Evolutionary conservation across 495 filamentous ascomycete species (phyloP), one percentile per base, ranked within the genome.

Genomic region (Physcia stellaris): DNA sequence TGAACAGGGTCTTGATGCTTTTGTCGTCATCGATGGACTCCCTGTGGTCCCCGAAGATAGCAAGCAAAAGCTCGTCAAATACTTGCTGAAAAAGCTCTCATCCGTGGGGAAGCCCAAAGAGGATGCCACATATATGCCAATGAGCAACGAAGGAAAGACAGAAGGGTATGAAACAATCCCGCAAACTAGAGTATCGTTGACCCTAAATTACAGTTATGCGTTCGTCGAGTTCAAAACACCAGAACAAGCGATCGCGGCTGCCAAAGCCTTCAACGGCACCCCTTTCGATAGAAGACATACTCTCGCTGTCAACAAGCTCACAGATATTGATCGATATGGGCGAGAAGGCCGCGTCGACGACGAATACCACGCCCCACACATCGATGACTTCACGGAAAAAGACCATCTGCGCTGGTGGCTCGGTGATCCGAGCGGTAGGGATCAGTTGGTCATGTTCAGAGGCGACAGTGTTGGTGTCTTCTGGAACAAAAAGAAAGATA

Each of bases 221-320:
- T 95, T 98, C 56, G 86, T 96, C 37, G 90, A 98, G 60, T 98
- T 86, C 59, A 76, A 87, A 32, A 85, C 84, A n/a, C 68, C 87
- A 35, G 85, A 83, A 53, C 86, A 95, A 62, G 90, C 90, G 12
- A 67, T 81, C 24, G 80, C 80, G 27, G 90, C 88, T 35, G 80
- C 85, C 49, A 85, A 93, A 58, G 69, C 77, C 43, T 77, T 98
- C 40, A 77, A 95, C 53, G 73, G 71, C 43, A 72, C 79, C 13
- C 70, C 86, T 18, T 77, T 96, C 52, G 90, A 98, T 66, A 94
- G 84, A 68, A 94, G 75, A 64, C 86, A 98, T 69, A 93, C 80
- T 16, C 73, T 98, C 43, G 70, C 75, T 45, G 86, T 96, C 52
- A 98, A 98, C 73, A 98, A 98, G 62, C 66, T 98, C 54, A 94